Base-by-base conservation (phyloP, 352 stramenopile species). In the Albugo laibachii region DNA sequence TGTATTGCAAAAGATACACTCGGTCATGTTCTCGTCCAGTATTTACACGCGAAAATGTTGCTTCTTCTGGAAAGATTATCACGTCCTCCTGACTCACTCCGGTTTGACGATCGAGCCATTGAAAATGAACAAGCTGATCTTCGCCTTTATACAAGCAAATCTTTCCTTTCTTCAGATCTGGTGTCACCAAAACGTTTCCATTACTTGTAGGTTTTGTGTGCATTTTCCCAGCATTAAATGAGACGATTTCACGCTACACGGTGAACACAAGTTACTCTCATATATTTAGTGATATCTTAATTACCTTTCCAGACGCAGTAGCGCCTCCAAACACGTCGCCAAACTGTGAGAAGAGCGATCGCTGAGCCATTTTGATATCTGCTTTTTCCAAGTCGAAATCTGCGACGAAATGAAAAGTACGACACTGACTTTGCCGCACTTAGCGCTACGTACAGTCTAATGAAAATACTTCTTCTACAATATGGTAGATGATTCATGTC, bases 161-260 rank as follows among this genome's bases (percentile, higher is more conserved):
- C 54, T 86, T 86, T 40, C 85, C 85, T 61, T 95, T 96, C 58
- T 92, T 80, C 31, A 84, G 59, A 52, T 95, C 81, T 12, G 85
- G 82, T 44, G 70, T 80, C 39, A 96, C 63, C 15, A 92, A 45
- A 52, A 93, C 92, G 57, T 93, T 93, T 50, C 75, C 80, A 49
- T 79, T 77, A n/a, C 66, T 52, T 40, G 72, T 62, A 14, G 74
- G 58, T 40, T 67, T 72, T 15, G 80, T 69, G 8, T 66, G 75
- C 80, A 94, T 86, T 61, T 92, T 93, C 51, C 84, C 84, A 11
- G 84, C 84, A 39, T 94, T 91, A 60, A 95, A 95, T n/a, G 73
- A 70, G 48, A 95, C 78, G 20, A 95, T 50, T 36, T 87, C 75
- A 31, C 80, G 84, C 72, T 87, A 50, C 50, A 15, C 14, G 24